Evolutionary conservation across 352 stramenopile genomes (phyloP), one percentile per base, ranked within the genome.

Genomic region (Globisporangium emineosum): DNA sequence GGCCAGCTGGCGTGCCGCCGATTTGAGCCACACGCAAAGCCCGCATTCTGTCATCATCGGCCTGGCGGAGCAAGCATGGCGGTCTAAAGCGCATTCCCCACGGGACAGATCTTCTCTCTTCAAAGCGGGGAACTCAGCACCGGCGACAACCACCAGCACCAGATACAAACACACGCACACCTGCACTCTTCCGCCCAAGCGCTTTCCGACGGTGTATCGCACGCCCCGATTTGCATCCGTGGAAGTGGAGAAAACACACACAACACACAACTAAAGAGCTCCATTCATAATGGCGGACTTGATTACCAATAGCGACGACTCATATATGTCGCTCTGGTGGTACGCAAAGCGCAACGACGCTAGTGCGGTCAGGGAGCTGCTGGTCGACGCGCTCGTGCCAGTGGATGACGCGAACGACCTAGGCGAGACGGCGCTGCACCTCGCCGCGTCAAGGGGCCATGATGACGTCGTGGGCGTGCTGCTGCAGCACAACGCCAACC

Each of bases 361-460:
- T 0, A n/a, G 23, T 21, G 19, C 32, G 9, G 27, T 66, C 40
- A 33, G 49, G 64, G 27, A 25, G 1, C 59, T 83, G 29, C 53
- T 86, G 51, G 55, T 25, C 47, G 61, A 73, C 42, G 71, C 35
- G 30, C 57, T 68, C 52, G 62, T 79, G 54, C 62, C 72, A 29
- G 79, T 86, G 27, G 71, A 94, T 50, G 83, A 88, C 54, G 68
- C 70, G 33, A 91, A 91, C 61, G 81, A 87, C 53, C 65, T 82
- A 23, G 82, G 86, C 32, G 83, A 92, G 73, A 94, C 86, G 21
- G 72, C 84, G 51, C 69, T 94, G 65, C 86, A 94, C 57, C 56
- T 94, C 21, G 86, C 86, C 13, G 83, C 83, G 53, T 67, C 75
- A 33, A 57, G 68, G 10, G 86, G 83, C 9, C 74, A 83, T 23